Evolutionary conservation across 345 rosid genomes (phyloP), one percentile per base, ranked within the genome.

Genomic region (Eucalyptus tenuipes): DNA sequence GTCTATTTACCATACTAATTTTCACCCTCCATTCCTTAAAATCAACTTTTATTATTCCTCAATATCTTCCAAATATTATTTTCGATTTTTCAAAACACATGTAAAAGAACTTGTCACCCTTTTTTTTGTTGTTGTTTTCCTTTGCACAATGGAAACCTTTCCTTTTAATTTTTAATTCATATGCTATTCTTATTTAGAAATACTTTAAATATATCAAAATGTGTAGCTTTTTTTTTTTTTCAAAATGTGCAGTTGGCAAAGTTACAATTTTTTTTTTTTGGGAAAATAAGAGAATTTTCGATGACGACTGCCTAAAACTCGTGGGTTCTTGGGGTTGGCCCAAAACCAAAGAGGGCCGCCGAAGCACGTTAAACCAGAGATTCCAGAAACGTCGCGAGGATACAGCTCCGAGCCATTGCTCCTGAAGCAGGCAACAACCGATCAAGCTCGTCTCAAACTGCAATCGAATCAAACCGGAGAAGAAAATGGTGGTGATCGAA

Each of bases 401-500:
- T 33, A 17, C 81, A 71, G 81, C 81, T 33, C 44, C 61, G 13
- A 17, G 81, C 25, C 44, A 71, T 71, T 17, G 44, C 81, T 71
- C 44, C 44, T 9, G 27, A 40, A 75, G 47, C 27, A 20, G 44
- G 84, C 84, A 6, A 40, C 84, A 20, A 11, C 47, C 44, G 15
- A 75, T 75, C 84, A 75, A 40, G 16, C 84, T 40, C 8, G 47
- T 75, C 29, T 25, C 84, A 75, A 40, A 20, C 84, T 22, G 84
- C 84, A 40, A 75, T 75, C 84, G 40, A 75, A 75, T 75, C 84
- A 10, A 75, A 40, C 47, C 84, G 16, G 84, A 75, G 84, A 75
- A 40, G 84, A 75, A 92, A 88, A 95, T 95, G 97, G 97, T 90
- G 86, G 66, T 94, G 88, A 94, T 95, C 5, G 90, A 71, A 31